phyloP scores from a whole-genome alignment of 169 alveolate genomes.

The Plasmodium sp. region DNA sequence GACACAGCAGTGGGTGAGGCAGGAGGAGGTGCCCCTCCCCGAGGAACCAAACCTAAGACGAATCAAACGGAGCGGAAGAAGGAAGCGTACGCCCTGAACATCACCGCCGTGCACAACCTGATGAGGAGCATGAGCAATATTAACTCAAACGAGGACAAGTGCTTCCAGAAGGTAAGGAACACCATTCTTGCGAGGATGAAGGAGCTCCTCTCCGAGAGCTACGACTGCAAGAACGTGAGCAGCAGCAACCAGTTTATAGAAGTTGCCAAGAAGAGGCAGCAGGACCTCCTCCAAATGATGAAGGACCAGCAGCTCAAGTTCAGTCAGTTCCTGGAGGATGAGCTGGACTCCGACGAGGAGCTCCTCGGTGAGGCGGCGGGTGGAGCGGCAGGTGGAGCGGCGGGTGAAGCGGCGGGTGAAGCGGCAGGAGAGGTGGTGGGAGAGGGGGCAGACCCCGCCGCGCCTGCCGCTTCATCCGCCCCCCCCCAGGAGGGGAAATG shows the following conservation, averaged over 20 bases:
- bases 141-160: constrained; percentile 51
- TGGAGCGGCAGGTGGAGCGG: not conserved
- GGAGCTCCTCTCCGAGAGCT: constrained; percentile 19
- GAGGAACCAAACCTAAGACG: not conserved
- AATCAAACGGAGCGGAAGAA: not conserved
- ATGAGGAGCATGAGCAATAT: constrained; percentile 26
- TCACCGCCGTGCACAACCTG: constrained; percentile 1
- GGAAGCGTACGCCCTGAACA: not conserved
- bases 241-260: constrained; percentile 27
- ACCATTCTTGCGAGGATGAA: constrained; percentile 31
- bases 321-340: constrained; percentile 38
- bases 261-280: constrained; percentile 30
- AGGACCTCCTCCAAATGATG: constrained; percentile 51
- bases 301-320: constrained; percentile 44
- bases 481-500: not conserved
- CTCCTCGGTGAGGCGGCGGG: not conserved
- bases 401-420: not conserved
- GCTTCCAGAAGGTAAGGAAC: constrained; percentile 23
- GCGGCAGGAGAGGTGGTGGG: not conserved
- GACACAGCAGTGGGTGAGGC: not conserved
- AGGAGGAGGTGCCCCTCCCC: not conserved
- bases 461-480: not conserved
- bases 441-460: not conserved
- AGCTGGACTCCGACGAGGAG: constrained; percentile 21
- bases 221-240: constrained; percentile 42